Conservation (phyloP, 1,284 basidiomycete genomes). For the Leucoagaricus sp. region DNA sequence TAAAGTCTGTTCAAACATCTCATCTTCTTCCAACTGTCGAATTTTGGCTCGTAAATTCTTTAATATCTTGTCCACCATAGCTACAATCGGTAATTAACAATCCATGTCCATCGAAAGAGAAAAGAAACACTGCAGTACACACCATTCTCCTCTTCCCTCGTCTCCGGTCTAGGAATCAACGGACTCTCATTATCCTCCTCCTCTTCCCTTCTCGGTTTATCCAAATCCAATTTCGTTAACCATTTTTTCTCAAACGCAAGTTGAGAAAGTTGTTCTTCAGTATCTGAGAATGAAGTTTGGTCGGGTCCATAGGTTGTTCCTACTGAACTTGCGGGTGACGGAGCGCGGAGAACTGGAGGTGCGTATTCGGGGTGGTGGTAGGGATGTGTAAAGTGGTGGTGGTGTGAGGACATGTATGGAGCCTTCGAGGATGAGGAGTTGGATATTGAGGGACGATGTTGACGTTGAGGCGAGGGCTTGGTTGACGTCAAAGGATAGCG, state of each 20-base stretch:
- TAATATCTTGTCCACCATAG: slow-evolving; percentile 50
- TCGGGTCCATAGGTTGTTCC: slow-evolving; percentile 66
- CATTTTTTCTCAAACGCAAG: slow-evolving; percentile 54
- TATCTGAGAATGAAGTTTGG: slow-evolving; percentile 58
- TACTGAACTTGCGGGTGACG: slow-evolving; percentile 72
- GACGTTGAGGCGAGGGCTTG: not conserved
- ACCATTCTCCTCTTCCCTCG: slow-evolving; percentile 45
- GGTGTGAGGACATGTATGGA: slow-evolving; percentile 15
- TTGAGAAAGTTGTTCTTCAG: slow-evolving; percentile 47
- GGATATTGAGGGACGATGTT: not conserved
- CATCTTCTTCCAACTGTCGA: slow-evolving; percentile 62
- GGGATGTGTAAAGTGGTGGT: slow-evolving; percentile 33
- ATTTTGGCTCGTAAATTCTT: slow-evolving; percentile 51
- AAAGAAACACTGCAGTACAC: slow-evolving; percentile 21
- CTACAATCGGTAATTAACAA: slow-evolving; percentile 20
- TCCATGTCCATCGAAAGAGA: not conserved
- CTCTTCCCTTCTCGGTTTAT: slow-evolving; percentile 46
- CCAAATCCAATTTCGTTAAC: slow-evolving; percentile 42
- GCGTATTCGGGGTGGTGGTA: slow-evolving; percentile 57
- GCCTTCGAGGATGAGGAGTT: no score
- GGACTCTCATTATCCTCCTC: slow-evolving; percentile 41
- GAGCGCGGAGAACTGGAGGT: slow-evolving; percentile 57
- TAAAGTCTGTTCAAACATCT: slow-evolving; percentile 62
- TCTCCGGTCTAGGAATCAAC: slow-evolving; percentile 35
- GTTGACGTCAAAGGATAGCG: not conserved